These are phyloP conservation scores for Sporobolomyces phaffii DNA, from an alignment of 768 basidiomycete genomes.

Conservation along the genomic window DNA sequence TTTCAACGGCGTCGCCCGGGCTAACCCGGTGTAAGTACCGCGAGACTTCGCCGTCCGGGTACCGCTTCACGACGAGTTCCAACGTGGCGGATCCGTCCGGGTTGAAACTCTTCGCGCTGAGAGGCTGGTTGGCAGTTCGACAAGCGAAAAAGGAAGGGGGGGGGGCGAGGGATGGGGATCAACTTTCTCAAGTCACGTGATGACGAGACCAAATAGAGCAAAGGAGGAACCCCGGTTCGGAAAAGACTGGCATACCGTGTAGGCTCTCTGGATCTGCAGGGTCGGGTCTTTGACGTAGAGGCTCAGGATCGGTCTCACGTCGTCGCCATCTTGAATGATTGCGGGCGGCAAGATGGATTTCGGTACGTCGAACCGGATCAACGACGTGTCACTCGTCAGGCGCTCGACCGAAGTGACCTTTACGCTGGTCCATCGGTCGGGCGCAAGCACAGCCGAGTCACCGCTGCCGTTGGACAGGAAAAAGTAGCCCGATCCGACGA, in stretches of 20 bases:
- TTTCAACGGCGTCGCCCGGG: slow-evolving; percentile 26
- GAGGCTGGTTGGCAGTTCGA: slow-evolving; percentile 13
- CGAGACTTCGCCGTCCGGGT: slow-evolving; percentile 39
- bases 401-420: slow-evolving; percentile 23
- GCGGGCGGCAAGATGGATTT: slow-evolving; percentile 14
- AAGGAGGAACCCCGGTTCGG: not conserved
- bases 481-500: not conserved
- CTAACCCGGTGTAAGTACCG: slow-evolving; percentile 35
- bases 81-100: slow-evolving; percentile 15
- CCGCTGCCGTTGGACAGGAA: not conserved
- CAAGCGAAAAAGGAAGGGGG: not conserved
- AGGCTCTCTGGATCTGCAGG: slow-evolving; percentile 42
- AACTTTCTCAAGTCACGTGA: too few species aligned
- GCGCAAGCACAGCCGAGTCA: slow-evolving; percentile 19
- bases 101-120: slow-evolving; percentile 28
- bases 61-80: slow-evolving; percentile 42
- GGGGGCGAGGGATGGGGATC: too few species aligned
- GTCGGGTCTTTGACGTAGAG: slow-evolving; percentile 41
- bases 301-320: slow-evolving; percentile 32
- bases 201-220: not conserved
- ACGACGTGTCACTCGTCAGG: slow-evolving; percentile 32
- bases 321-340: not conserved
- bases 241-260: slow-evolving; percentile 30
- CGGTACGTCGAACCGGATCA: slow-evolving; percentile 36
- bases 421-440: slow-evolving; percentile 34